Conservation (phyloP, 2,329 filamentous ascomycete genomes). For the Fusarium coffeatum region DNA sequence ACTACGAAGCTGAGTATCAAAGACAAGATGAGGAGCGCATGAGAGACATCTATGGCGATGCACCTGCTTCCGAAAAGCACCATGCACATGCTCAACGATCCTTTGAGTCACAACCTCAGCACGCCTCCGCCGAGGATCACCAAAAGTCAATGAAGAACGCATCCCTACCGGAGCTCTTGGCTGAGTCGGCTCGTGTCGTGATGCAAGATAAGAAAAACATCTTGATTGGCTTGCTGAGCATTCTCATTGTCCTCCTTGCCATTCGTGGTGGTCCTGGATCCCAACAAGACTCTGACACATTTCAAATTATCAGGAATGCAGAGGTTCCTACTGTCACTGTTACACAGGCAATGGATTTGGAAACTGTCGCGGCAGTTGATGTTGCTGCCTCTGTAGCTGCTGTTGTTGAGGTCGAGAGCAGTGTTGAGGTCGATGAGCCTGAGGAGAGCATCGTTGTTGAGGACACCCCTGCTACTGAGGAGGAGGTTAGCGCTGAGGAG, state of each 20-base stretch:
- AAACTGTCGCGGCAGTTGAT: slow-evolving; percentile 14
- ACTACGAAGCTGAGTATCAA: slow-evolving; percentile 50
- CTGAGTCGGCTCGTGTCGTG: slow-evolving; percentile 65
- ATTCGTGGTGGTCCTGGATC: slow-evolving; percentile 47
- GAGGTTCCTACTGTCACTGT: slow-evolving; percentile 45
- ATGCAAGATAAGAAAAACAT: slow-evolving; percentile 70
- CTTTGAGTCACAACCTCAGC: not conserved
- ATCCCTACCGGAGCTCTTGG: slow-evolving; percentile 64
- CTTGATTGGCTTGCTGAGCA: slow-evolving; percentile 64
- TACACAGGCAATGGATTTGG: slow-evolving; percentile 30
- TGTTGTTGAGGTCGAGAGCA: slow-evolving; percentile 23
- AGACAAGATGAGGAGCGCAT: slow-evolving; percentile 62
- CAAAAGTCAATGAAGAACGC: slow-evolving; percentile 54
- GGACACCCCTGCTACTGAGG: not conserved
- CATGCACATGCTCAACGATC: slow-evolving; percentile 14
- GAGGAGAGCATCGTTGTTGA: slow-evolving; percentile 21
- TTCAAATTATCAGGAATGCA: slow-evolving; percentile 47
- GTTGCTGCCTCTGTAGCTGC: slow-evolving; percentile 19
- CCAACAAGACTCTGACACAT: slow-evolving; percentile 40
- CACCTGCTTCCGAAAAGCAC: slow-evolving; percentile 17
- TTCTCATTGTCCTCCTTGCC: slow-evolving; percentile 66
- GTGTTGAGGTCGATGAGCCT: slow-evolving; percentile 44
- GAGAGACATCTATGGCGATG: slow-evolving; percentile 62
- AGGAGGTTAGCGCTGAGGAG: not conserved
- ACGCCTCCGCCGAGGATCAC: slow-evolving; percentile 42